Base-by-base conservation (phyloP, 1,139 yeast species). In the Suhomyces maxii region DNA sequence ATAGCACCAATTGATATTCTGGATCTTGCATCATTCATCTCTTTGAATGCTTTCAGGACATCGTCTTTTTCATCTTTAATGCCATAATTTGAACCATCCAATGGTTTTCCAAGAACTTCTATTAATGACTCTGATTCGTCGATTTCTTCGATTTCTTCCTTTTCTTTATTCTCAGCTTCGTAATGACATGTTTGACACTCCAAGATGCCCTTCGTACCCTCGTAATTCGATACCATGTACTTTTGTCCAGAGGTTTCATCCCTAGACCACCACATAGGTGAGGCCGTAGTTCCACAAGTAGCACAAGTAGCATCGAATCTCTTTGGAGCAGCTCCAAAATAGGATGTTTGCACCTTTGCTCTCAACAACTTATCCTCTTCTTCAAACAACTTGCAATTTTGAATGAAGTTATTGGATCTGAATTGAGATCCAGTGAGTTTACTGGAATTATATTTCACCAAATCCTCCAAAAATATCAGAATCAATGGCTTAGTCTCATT, bases 181-280 rank as follows among this genome's bases (percentile, higher is more conserved):
- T 65, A 69, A 48, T 63, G 59, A 46, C 77, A 71, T n/a, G 63
- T 53, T 44, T 71, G 76, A 44, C 77, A 72, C 12, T 63, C 52
- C 3, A 11, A 50, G 46, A 9, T 30, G 10, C 35, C 37, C 43
- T 8, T 42, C 40, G 7, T 40, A n/a, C 45, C 44, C 12, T 52
- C 53, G 28, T 39, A 44, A 34, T 34, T 44, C 8, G 44, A 30
- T 6, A 39, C 46, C 45, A 47, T 43, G 26, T 36, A 46, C 32
- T 32, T 38, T 12, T 42, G 44, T 1, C 37, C 26, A 3, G 44
- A 40, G 2, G 38, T 26, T 8, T 32, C 36, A 12, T 44, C 46
- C 8, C 41, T 38, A 7, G 46, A 45, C 75, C 77, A 70, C 79
- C 79, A 74, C 40, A 66, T 68, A 4, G 79, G 79, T 0, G 77